Percentiles rank a stretch among this genome's conserved stretches.
Evolutionary conservation across 371 early-diverging fungal genomes (phyloP).

Genomic region (Apophysomyces ossiformis): DNA sequence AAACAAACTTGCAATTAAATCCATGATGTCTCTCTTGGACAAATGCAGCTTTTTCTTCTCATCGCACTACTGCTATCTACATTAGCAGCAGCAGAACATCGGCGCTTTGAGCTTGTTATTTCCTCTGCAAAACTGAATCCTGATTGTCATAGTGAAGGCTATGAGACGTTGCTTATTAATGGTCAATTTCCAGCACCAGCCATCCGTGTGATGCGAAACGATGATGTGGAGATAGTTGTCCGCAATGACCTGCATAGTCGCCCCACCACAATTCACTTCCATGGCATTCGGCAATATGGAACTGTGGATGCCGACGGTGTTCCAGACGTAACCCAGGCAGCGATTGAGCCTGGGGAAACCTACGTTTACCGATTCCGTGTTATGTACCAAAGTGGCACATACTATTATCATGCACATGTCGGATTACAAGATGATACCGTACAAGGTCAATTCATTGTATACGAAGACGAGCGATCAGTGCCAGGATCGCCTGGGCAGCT

Average conservation of each 20-base stretch:
- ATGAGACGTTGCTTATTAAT: conserved; percentile 33
- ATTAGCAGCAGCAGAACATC: conserved; percentile 10
- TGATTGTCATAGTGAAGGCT: conserved; percentile 29
- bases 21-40: not conserved
- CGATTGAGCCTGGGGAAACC: conserved; percentile 51
- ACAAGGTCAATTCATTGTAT: conserved; percentile 53
- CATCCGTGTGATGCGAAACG: conserved; percentile 39
- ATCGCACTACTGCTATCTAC: conserved; percentile 3
- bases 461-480: conserved; percentile 34
- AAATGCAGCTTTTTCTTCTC: not conserved
- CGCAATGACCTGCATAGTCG: conserved; percentile 23
- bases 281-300: conserved; percentile 47
- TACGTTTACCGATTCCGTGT: conserved; percentile 53
- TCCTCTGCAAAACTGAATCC: conserved; percentile 25
- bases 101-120: conserved; percentile 28
- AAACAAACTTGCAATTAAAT: not conserved
- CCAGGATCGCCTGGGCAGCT: not conserved
- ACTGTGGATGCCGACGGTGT: conserved; percentile 57
- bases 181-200: conserved; percentile 51
- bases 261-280: conserved; percentile 42
- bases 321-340: conserved; percentile 57
- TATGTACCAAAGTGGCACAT: conserved; percentile 51
- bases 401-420: conserved; percentile 56
- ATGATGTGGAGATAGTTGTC: conserved; percentile 40
- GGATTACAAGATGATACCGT: conserved; percentile 51